phyloP scores from a whole-genome alignment of 345 rosid species.

The Heritiera littoralis region DNA sequence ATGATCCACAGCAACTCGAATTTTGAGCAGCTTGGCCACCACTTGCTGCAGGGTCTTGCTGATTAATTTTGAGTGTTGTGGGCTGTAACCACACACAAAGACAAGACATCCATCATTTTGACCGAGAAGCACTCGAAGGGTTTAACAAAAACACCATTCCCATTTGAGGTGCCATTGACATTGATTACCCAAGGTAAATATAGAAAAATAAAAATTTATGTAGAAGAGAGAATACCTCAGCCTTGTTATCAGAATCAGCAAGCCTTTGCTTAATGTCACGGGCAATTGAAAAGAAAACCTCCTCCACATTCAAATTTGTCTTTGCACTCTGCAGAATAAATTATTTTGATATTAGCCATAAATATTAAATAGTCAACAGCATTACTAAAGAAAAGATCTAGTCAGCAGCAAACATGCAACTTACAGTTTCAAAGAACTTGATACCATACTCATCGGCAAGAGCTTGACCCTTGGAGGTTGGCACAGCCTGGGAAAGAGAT shows the following conservation, averaged over 20 bases:
- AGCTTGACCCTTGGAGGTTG: constrained; percentile 77
- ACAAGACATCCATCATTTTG: not conserved
- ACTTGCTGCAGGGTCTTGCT: constrained; percentile 37
- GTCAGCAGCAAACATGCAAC: constrained; percentile 27
- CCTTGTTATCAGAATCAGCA: constrained; percentile 49
- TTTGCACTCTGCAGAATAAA: constrained; percentile 54
- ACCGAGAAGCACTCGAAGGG: not conserved
- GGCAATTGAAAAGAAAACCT: constrained; percentile 63
- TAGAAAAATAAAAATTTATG: not conserved
- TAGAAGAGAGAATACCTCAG: constrained; percentile 40
- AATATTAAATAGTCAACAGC: not conserved
- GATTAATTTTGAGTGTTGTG: constrained; percentile 56
- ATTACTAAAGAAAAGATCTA: not conserved
- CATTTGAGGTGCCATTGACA: not conserved
- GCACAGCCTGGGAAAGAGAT: constrained; percentile 54
- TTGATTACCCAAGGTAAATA: not conserved
- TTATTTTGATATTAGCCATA: not conserved
- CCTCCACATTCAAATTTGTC: constrained; percentile 63
- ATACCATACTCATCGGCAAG: constrained; percentile 83
- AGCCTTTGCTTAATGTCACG: constrained; percentile 60
- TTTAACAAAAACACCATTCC: not conserved
- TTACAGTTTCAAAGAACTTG: constrained; percentile 77
- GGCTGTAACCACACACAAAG: constrained; percentile 41
- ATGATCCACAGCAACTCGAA: constrained; percentile 63
- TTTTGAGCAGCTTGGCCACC: constrained; percentile 44